Percentiles rank a stretch among this genome's conserved stretches.
phyloP scores from a whole-genome alignment of 1,284 basidiomycete species.

The Fomes fomentarius region DNA sequence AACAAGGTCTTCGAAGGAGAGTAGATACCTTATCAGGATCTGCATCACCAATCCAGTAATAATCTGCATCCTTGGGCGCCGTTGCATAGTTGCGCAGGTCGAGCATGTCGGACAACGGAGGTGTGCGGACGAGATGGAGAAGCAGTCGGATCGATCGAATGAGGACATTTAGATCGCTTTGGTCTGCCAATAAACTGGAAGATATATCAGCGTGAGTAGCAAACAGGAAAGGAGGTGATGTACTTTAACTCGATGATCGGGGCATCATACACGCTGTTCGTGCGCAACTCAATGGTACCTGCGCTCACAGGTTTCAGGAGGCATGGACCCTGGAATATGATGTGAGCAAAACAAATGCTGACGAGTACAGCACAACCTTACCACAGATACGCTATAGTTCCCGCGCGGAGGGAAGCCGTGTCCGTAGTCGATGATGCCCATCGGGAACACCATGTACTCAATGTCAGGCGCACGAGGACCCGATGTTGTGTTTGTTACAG shows the following conservation, averaged over 20 bases:
- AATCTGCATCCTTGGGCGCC: constrained; percentile 26
- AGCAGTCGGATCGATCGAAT: constrained; percentile 30
- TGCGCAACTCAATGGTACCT: constrained; percentile 40
- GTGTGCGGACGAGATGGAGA: constrained; percentile 25
- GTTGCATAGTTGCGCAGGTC: constrained; percentile 27
- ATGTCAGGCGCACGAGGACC: constrained; percentile 39
- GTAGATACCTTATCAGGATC: no score
- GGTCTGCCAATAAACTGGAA: constrained; percentile 22
- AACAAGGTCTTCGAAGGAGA: not conserved
- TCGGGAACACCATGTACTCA: constrained; percentile 31
- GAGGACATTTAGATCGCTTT: constrained; percentile 28
- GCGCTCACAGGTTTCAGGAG: constrained; percentile 29
- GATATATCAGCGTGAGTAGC: not conserved
- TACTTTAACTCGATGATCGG: constrained; percentile 45
- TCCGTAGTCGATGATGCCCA: constrained; percentile 22
- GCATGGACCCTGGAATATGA: constrained; percentile 25
- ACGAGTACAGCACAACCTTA: constrained; percentile 8
- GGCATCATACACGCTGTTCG: constrained; percentile 36
- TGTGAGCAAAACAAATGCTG: not conserved
- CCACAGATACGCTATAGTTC: no score
- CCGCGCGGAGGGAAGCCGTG: no score
- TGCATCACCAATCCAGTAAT: constrained; percentile 9
- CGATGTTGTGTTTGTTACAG: constrained; percentile 24
- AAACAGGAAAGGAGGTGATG: constrained; percentile 11
- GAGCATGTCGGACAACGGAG: constrained; percentile 32